phyloP scores from a whole-genome alignment of 192 early-diverging fungal genomes.

The Coemansia sp. region DNA sequence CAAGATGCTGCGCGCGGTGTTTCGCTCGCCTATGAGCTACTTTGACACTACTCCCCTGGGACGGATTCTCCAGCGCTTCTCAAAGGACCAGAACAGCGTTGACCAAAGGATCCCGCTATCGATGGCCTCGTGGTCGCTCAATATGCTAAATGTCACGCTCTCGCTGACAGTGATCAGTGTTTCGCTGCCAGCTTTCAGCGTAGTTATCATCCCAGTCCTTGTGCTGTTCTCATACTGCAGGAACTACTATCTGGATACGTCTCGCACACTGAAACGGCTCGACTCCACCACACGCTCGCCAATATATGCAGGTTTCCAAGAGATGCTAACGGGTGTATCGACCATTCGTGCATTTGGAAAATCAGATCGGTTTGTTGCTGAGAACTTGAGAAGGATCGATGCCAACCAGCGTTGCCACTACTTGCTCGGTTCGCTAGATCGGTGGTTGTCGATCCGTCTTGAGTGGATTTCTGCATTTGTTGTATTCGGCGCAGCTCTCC shows the following conservation, averaged over 20 bases:
- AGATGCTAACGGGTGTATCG: constrained; percentile 59
- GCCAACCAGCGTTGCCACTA: constrained; percentile 79
- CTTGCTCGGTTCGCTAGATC: constrained; percentile 66
- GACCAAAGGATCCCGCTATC: constrained; percentile 71
- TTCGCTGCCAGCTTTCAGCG: constrained; percentile 54
- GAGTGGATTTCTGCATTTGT: constrained; percentile 79
- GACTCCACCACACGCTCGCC: constrained; percentile 73
- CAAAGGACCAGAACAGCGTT: constrained; percentile 80
- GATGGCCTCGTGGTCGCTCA: constrained; percentile 56
- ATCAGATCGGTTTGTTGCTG: constrained; percentile 61
- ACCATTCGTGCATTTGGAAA: constrained; percentile 70
- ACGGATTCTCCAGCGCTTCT: constrained; percentile 86
- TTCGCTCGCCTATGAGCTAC: constrained; percentile 65
- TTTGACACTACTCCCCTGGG: constrained; percentile 81
- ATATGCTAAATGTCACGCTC: constrained; percentile 42
- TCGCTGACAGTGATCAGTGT: constrained; percentile 54
- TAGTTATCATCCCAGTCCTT: constrained; percentile 55
- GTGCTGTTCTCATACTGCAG: constrained; percentile 55
- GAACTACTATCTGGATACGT: constrained; percentile 67
- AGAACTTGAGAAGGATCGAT: constrained; percentile 74
- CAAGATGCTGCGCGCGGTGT: constrained; percentile 72
- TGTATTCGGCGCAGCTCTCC: constrained; percentile 73
- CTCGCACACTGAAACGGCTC: constrained; percentile 78
- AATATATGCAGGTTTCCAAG: constrained; percentile 66
- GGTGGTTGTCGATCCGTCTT: constrained; percentile 73